Percentiles rank a stretch among this genome's conserved stretches.
Evolutionary conservation across 176 grass and related monocot genomes (phyloP).

Genomic region (Musa troglodytarum): DNA sequence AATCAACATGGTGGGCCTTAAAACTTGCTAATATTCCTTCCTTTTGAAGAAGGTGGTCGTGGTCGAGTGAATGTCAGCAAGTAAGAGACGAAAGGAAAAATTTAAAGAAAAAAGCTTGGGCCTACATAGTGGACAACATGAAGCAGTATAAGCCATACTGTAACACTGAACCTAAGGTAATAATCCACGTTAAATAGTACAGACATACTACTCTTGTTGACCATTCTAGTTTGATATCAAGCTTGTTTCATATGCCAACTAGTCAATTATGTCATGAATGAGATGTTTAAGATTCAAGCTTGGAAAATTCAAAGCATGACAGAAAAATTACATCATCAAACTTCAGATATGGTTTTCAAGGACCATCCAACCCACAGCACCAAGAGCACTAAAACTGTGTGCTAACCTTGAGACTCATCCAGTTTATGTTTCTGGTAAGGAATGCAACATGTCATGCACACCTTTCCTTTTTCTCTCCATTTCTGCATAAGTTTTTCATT

Average conservation of each 20-base stretch:
- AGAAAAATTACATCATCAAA: conserved; percentile 3
- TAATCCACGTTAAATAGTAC: conserved; percentile 1
- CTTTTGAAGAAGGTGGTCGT: conserved; percentile 4
- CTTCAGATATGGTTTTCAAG: neutral
- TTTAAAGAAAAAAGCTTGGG: neutral
- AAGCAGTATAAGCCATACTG: conserved; percentile 1
- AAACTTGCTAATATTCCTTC: neutral
- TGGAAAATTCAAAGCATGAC: neutral
- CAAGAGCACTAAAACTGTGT: neutral
- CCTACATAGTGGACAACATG: conserved; percentile 11
- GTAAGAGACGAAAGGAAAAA: neutral
- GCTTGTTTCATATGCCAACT: neutral
- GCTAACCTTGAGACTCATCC: neutral
- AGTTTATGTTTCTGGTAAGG: neutral
- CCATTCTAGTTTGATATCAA: conserved; percentile 2
- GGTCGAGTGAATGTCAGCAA: neutral
- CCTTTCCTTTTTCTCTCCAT: neutral
- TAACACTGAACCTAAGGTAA: neutral
- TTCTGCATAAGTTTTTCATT: neutral
- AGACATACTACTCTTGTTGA: neutral
- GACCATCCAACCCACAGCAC: neutral
- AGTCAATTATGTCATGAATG: conserved; percentile 9
- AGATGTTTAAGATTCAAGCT: conserved; percentile 10
- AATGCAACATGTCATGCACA: neutral
- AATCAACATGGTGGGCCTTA: conserved; percentile 12